Percentiles rank a stretch among this genome's conserved stretches.
Conservation (phyloP, 257 asterid genomes). For the Ehretia macrophylla region DNA sequence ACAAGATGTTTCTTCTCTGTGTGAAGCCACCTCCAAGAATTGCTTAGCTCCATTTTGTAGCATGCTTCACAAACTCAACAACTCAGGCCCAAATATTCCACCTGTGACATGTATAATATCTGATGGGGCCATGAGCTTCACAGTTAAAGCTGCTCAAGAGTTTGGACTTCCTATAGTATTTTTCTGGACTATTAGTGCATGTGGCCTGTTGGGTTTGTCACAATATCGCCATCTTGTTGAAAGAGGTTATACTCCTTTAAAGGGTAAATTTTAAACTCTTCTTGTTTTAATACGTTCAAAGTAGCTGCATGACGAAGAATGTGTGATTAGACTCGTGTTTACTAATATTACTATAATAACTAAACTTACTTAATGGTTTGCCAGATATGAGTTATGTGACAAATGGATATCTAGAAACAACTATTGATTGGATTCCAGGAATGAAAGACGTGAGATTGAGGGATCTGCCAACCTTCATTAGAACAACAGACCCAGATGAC, state of each 20-base stretch:
- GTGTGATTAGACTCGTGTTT: neutral
- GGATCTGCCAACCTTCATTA: constrained; percentile 50
- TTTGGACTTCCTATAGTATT: constrained; percentile 44
- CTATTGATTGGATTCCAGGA: constrained; percentile 33
- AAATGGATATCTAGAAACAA: constrained; percentile 38
- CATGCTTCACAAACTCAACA: constrained; percentile 24
- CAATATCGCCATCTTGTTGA: constrained; percentile 31
- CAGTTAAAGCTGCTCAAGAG: constrained; percentile 39
- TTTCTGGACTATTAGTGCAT: constrained; percentile 51
- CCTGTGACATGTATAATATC: constrained; percentile 52
- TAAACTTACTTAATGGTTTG: neutral
- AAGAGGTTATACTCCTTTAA: constrained; percentile 40
- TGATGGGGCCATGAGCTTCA: constrained; percentile 47
- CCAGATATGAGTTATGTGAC: constrained; percentile 40
- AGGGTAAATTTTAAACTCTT: constrained; percentile 21
- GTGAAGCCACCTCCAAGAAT: constrained; percentile 28
- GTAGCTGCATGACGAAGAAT: neutral
- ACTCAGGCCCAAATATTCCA: constrained; percentile 20
- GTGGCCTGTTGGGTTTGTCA: constrained; percentile 35
- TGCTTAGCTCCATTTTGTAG: constrained; percentile 45
- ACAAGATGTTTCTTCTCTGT: constrained; percentile 33
- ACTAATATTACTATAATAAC: too few species aligned
- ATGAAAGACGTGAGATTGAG: constrained; percentile 33
- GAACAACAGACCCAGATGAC: constrained; percentile 44
- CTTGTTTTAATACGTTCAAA: neutral